Conservation (phyloP, 2,329 filamentous ascomycete genomes). For the Teratosphaeria gauchensis region DNA sequence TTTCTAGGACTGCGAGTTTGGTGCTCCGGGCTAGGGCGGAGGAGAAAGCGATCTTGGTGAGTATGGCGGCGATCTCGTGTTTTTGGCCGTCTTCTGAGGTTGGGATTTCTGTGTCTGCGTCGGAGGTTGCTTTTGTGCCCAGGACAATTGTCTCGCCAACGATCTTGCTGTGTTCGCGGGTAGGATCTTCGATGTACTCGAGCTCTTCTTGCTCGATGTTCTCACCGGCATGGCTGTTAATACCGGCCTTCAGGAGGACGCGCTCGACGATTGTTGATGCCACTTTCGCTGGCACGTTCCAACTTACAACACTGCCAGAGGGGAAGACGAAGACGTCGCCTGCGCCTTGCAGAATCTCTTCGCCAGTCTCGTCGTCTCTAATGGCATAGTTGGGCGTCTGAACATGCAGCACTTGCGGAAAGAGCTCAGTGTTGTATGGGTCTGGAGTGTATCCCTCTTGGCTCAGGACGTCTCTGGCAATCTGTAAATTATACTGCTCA, state of each 20-base stretch:
- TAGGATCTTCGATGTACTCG: slow-evolving; percentile 70
- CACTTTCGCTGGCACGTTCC: slow-evolving; percentile 72
- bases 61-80: slow-evolving; percentile 47
- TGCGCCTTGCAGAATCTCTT: slow-evolving; percentile 21
- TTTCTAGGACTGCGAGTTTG: slow-evolving; percentile 86
- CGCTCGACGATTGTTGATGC: slow-evolving; percentile 60
- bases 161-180: slow-evolving; percentile 64
- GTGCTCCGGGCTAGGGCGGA: slow-evolving; percentile 87
- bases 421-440: slow-evolving; percentile 51
- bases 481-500: slow-evolving; percentile 54
- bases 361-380: slow-evolving; percentile 35
- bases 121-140: slow-evolving; percentile 53
- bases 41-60: slow-evolving; percentile 94
- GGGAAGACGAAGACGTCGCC: slow-evolving; percentile 95
- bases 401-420: slow-evolving; percentile 57
- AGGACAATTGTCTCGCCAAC: slow-evolving; percentile 82
- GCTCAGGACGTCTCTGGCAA: slow-evolving; percentile 48
- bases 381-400: slow-evolving; percentile 32
- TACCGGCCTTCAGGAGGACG: slow-evolving; percentile 65
- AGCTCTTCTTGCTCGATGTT: slow-evolving; percentile 79
- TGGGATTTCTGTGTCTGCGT: not conserved
- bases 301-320: slow-evolving; percentile 85
- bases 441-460: slow-evolving; percentile 53
- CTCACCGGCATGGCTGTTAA: slow-evolving; percentile 59
- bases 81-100: not conserved